Conservation (phyloP, 345 rosid genomes). For the Viola odorata region DNA sequence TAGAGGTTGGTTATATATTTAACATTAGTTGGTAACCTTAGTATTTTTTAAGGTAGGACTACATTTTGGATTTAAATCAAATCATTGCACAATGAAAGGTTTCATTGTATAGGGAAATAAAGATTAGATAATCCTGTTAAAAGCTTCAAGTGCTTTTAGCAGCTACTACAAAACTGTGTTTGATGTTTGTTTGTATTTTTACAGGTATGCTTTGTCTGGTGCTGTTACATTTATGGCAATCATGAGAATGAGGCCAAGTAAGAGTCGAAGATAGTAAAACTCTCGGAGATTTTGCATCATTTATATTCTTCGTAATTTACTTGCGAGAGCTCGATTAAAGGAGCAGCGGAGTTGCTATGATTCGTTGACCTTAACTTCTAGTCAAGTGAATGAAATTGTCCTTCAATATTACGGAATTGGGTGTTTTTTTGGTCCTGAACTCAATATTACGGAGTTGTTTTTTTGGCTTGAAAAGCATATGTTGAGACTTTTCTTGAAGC, state of each 20-base stretch:
- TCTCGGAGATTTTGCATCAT: background rate
- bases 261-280: constrained; percentile 37
- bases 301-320: background rate
- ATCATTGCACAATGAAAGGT: background rate
- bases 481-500: too few species aligned
- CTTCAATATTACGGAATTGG: too few species aligned
- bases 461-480: too few species aligned
- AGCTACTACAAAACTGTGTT: background rate
- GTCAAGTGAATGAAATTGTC: too few species aligned
- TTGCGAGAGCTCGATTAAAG: background rate
- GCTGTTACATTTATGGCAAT: constrained; percentile 92
- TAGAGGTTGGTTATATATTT: background rate
- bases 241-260: constrained; percentile 60
- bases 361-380: too few species aligned
- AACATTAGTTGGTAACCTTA: background rate
- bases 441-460: too few species aligned
- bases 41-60: background rate
- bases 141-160: background rate
- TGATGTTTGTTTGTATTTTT: constrained; percentile 6
- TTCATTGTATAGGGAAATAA: background rate
- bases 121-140: background rate
- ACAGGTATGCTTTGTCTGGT: constrained; percentile 88
- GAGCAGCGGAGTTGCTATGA: too few species aligned
- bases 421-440: too few species aligned
- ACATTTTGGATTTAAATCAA: background rate